Base-by-base conservation (phyloP, 2,329 filamentous ascomycete species). In the Teratosphaeria viscida region DNA sequence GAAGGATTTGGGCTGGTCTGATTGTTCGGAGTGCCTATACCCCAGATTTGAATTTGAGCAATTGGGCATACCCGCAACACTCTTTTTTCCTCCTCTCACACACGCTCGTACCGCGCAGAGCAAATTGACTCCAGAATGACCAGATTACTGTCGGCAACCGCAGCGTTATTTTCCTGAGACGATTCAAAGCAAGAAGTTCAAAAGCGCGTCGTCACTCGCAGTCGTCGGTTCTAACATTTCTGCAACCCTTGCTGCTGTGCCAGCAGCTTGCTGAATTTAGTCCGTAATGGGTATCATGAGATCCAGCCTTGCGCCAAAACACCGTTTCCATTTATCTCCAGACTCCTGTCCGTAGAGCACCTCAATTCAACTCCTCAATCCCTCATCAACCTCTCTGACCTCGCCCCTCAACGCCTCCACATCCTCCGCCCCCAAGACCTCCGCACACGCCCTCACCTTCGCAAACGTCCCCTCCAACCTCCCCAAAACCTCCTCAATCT, bases 401-500 rank as follows among this genome's bases (percentile, higher is more conserved):
- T 68, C 66, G 35, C 69, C 67, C 52, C 62, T 64, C 60, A 69
- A 52, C n/a, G 62, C 64, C 26, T 71, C 65, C 61, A 71, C 60
- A 47, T 70, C 64, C 47, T 70, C 67, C 2, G 63, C 59, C 47
- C 67, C 59, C 63, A 79, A 71, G 47, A 74, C 72, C 49, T 73
- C 71, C 32, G 76, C 76, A 59, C 74, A 75, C 8, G 74, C 77
- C 65, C 85, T 81, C 52, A 86, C 68, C 70, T 86, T 84, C 34
- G 72, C 72, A 54, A 86, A 78, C 12, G 84, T 78, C 54, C 72
- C 73, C 68, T 86, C 83, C 35, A 87, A 69, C 19, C 79, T 76
- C 19, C 74, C 72, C 23, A 86, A 71, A 57, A 86, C 68, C 26
- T 70, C 75, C 63, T 82, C 78, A 54, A 86, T 84, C 65, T 86